A percentile compares a stretch with the other conserved stretches of the same genome.
These are phyloP conservation scores for Exophiala oligosperma DNA, from an alignment of 2,329 filamentous ascomycete genomes.

Conservation along the genomic window DNA sequence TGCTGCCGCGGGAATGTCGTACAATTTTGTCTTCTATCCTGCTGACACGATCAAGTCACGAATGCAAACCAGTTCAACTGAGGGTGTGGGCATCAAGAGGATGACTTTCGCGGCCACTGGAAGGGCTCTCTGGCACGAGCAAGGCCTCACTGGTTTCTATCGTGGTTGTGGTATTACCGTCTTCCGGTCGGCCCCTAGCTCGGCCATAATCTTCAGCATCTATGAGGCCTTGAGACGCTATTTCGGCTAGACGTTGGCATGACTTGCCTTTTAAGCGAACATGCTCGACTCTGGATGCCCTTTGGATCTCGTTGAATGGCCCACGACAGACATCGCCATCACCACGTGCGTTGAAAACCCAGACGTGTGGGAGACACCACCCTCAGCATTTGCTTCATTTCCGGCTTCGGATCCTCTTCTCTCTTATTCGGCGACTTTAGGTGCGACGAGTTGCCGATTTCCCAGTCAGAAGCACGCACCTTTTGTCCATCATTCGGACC, in stretches of 20 bases:
- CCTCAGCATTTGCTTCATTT: too few relatives aligned
- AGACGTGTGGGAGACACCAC: too few relatives aligned
- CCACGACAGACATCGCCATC: too few relatives aligned
- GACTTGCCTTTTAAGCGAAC: too few relatives aligned
- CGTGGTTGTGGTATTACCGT: constrained; percentile 94
- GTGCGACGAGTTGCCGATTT: too few relatives aligned
- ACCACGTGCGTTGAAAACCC: too few relatives aligned
- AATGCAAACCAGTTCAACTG: constrained; percentile 70
- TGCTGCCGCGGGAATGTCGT: constrained; percentile 84
- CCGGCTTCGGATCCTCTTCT: too few relatives aligned
- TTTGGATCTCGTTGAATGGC: too few relatives aligned
- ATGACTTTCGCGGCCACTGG: constrained; percentile 68
- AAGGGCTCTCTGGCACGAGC: constrained; percentile 72
- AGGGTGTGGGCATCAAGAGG: constrained; percentile 37
- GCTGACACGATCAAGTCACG: constrained; percentile 96
- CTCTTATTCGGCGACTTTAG: too few relatives aligned
- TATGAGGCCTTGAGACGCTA: constrained; percentile 81
- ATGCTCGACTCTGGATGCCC: too few relatives aligned
- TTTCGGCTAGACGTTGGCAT: constrained; percentile 44
- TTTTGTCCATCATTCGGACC: too few relatives aligned
- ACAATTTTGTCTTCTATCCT: constrained; percentile 97
- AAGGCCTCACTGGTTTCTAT: constrained; percentile 83
- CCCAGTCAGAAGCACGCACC: too few relatives aligned
- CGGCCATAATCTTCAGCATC: constrained; percentile 96
- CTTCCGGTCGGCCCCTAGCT: constrained; percentile 82